Conservation (phyloP, 2,329 filamentous ascomycete genomes). For the Bipolaris sorokiniana region DNA sequence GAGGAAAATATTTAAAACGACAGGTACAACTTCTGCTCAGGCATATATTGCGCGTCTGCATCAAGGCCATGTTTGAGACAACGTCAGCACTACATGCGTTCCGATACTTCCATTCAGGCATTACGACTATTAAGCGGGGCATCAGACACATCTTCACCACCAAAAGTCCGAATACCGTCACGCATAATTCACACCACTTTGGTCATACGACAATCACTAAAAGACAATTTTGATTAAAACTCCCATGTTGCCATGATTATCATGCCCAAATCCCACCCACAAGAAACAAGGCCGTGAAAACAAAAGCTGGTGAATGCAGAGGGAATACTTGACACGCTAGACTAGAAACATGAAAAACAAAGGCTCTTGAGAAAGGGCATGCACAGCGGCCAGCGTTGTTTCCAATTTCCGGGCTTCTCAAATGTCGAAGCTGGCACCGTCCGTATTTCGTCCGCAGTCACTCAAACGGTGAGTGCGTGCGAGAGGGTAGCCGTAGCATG, state of each 20-base stretch:
- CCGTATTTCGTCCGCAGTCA: constrained; percentile 29
- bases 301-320: constrained; percentile 16
- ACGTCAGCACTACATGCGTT: constrained; percentile 6
- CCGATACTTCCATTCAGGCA: constrained; percentile 1
- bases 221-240: constrained; percentile 23
- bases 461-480: constrained; percentile 29
- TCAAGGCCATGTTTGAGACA: constrained; percentile 2
- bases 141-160: neutral
- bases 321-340: constrained; percentile 31
- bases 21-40: neutral
- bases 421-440: constrained; percentile 26
- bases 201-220: neutral
- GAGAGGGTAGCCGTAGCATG: neutral
- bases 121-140: neutral
- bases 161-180: neutral
- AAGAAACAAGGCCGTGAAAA: constrained; percentile 16
- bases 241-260: constrained; percentile 22
- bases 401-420: constrained; percentile 39
- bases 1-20: neutral
- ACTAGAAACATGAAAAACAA: constrained; percentile 19
- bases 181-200: neutral
- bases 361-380: constrained; percentile 36
- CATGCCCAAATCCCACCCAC: constrained; percentile 24
- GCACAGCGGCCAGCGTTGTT: constrained; percentile 25
- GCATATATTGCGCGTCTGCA: neutral